Evolutionary conservation across 768 basidiomycete genomes (phyloP).

Genomic region (Lentinula guzmanii): DNA sequence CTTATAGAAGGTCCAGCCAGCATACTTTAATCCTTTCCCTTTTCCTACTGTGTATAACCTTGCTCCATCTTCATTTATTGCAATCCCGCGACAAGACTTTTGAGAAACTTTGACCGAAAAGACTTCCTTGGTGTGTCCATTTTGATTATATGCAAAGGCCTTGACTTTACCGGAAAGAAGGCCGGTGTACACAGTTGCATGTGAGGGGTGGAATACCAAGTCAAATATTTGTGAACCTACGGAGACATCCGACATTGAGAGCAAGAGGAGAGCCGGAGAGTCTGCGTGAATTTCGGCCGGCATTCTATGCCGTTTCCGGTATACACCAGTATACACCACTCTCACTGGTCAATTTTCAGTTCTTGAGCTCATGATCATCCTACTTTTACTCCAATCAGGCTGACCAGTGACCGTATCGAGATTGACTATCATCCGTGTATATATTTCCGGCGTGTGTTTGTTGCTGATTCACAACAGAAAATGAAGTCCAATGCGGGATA

Average conservation of each 20-base stretch:
- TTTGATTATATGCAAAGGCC: slow-evolving; percentile 74
- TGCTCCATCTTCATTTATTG: slow-evolving; percentile 60
- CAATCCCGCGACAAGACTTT: slow-evolving; percentile 74
- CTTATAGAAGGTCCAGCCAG: slow-evolving; percentile 7
- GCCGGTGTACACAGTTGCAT: slow-evolving; percentile 66
- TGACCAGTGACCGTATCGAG: no score
- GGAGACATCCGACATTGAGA: slow-evolving; percentile 51
- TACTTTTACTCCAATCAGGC: no score
- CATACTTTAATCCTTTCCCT: slow-evolving; percentile 72
- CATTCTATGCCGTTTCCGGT: no score
- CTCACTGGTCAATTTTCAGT: no score
- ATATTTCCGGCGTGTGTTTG: no score
- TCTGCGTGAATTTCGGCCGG: not conserved
- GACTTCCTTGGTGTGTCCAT: slow-evolving; percentile 46
- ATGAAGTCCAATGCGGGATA: no score
- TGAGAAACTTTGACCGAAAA: slow-evolving; percentile 75
- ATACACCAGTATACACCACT: no score
- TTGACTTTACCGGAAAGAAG: slow-evolving; percentile 81
- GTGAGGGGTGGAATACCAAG: slow-evolving; percentile 76
- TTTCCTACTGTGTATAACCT: slow-evolving; percentile 79
- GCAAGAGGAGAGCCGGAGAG: not conserved
- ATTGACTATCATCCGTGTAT: no score
- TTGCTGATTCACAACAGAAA: no score
- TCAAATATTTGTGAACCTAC: slow-evolving; percentile 84
- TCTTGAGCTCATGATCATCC: no score